A percentile compares a stretch with the other conserved stretches of the same genome.
These are phyloP conservation scores for Talaromyces verruculosus DNA, from an alignment of 2,329 filamentous ascomycete genomes.

Conservation along the genomic window DNA sequence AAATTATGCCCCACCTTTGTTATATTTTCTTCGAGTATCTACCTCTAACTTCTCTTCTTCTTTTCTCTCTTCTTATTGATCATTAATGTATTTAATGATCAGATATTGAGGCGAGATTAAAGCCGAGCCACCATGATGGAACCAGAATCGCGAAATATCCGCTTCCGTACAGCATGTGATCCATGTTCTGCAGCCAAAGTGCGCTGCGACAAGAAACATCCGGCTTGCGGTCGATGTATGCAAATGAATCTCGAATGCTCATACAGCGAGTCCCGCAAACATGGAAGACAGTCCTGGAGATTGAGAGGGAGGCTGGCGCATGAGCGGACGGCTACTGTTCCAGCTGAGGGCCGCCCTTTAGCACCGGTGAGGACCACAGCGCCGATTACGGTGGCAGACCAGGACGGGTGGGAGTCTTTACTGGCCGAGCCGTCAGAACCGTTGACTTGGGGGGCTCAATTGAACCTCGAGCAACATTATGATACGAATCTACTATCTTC, in stretches of 20 bases:
- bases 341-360: not conserved
- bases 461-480: not conserved
- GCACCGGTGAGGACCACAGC: not conserved
- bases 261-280: conserved; percentile 16
- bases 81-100: too few species aligned
- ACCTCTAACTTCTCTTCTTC: too few species aligned
- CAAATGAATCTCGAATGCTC: not conserved
- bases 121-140: not conserved
- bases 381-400: not conserved
- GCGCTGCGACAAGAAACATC: conserved; percentile 17
- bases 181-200: conserved; percentile 16
- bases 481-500: not conserved
- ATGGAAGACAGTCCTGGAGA: conserved; percentile 5
- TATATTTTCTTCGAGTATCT: too few species aligned
- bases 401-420: not conserved
- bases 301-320: not conserved
- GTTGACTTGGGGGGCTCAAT: not conserved
- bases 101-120: not conserved
- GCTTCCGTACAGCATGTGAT: conserved; percentile 16
- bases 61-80: too few species aligned
- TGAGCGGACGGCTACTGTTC: not conserved
- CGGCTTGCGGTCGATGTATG: not conserved
- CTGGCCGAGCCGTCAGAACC: not conserved
- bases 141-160: not conserved
- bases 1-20: too few species aligned